Percentiles rank a stretch among this genome's conserved stretches.
Conservation (phyloP, 371 early-diverging fungal species). For the Apophysomyces ossiformis region DNA sequence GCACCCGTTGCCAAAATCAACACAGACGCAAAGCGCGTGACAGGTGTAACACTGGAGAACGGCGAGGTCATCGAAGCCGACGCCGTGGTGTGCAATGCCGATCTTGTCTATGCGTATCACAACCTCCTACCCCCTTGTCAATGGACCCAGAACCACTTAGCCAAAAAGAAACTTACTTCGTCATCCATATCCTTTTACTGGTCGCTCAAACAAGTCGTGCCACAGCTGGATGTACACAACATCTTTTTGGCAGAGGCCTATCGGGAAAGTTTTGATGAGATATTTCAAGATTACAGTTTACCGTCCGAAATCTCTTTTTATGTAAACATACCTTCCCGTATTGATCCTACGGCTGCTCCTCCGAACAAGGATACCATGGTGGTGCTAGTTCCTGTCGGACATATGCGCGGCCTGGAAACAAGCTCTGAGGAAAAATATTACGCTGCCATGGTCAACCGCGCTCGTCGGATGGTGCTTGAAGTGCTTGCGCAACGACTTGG, state of each 20-base stretch:
- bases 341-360: constrained; percentile 64
- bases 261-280: constrained; percentile 62
- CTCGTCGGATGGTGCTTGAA: constrained; percentile 53
- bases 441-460: constrained; percentile 37
- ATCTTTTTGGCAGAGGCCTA: constrained; percentile 67
- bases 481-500: constrained; percentile 45
- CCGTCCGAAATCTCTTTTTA: constrained; percentile 65
- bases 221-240: constrained; percentile 63
- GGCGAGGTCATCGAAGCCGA: constrained; percentile 58
- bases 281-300: constrained; percentile 52
- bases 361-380: constrained; percentile 55
- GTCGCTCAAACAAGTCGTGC: constrained; percentile 54
- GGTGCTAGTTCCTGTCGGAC: constrained; percentile 65
- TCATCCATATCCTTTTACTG: constrained; percentile 70
- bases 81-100: constrained; percentile 67
- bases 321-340: constrained; percentile 64
- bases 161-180: constrained; percentile 57
- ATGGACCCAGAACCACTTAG: constrained; percentile 46
- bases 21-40: constrained; percentile 36
- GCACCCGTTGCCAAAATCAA: constrained; percentile 56
- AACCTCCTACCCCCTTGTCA: constrained; percentile 54
- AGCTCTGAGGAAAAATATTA: constrained; percentile 31
- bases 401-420: constrained; percentile 35
- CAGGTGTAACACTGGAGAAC: constrained; percentile 57
- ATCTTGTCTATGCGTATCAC: constrained; percentile 65